Conservation (phyloP, 2,329 filamentous ascomycete genomes). For the Fusarium sp. region DNA sequence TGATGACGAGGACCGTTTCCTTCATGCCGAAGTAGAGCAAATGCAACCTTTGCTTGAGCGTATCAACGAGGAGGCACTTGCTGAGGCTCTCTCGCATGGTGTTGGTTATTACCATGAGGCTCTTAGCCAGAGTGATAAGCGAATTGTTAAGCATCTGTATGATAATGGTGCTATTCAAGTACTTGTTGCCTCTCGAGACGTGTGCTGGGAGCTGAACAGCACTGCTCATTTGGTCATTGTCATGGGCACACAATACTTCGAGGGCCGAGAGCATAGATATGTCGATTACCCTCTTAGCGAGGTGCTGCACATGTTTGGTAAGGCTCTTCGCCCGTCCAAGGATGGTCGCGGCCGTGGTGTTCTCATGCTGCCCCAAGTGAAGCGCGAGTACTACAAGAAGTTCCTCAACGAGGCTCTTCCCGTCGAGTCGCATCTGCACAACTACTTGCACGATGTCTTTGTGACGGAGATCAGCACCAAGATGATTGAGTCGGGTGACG, state of each 20-base stretch:
- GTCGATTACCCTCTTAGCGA: slow-evolving; percentile 96
- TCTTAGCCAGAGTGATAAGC: slow-evolving; percentile 87
- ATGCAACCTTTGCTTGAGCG: slow-evolving; percentile 84
- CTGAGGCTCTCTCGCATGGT: slow-evolving; percentile 90
- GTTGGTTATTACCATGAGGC: slow-evolving; percentile 98
- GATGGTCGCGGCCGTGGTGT: slow-evolving; percentile 89
- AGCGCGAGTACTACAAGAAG: slow-evolving; percentile 98
- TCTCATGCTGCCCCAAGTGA: slow-evolving; percentile 95
- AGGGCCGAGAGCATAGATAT: slow-evolving; percentile 96
- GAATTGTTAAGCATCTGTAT: slow-evolving; percentile 93
- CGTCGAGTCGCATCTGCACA: slow-evolving; percentile 92
- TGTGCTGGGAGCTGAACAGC: slow-evolving; percentile 94
- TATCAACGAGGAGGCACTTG: slow-evolving; percentile 87
- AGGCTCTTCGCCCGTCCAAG: slow-evolving; percentile 81
- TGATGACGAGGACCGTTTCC: slow-evolving; percentile 92
- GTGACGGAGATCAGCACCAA: slow-evolving; percentile 97
- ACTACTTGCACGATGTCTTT: slow-evolving; percentile 94
- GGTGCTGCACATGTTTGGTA: slow-evolving; percentile 97
- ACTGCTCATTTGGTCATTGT: slow-evolving; percentile 92
- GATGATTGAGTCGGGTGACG: slow-evolving; percentile 94
- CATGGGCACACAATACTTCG: slow-evolving; percentile 98
- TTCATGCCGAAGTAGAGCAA: slow-evolving; percentile 86
- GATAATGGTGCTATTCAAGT: slow-evolving; percentile 91
- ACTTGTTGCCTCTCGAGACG: slow-evolving; percentile 81
- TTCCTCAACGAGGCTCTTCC: slow-evolving; percentile 96